Conservation (phyloP, 2,329 filamentous ascomycete species). For the Verticillium alfalfae region DNA sequence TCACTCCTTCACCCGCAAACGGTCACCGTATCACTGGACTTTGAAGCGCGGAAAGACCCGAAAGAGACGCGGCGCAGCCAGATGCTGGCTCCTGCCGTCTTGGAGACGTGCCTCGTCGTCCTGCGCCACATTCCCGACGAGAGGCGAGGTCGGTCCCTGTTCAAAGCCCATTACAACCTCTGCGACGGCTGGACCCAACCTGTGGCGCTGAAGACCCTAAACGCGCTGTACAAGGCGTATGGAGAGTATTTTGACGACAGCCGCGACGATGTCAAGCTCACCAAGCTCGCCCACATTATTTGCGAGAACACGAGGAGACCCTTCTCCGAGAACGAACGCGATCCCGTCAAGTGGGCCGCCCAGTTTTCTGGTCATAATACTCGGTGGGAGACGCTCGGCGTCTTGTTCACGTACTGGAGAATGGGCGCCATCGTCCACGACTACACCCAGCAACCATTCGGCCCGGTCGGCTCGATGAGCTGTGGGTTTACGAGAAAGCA, state of each 20-base stretch:
- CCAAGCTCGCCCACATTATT: constrained; percentile 11
- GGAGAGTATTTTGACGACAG: constrained; percentile 9
- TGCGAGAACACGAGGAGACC: constrained; percentile 15
- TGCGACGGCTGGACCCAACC: constrained; percentile 14
- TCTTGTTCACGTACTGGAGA: constrained; percentile 11
- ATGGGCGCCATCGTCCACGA: background rate
- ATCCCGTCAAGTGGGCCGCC: constrained; percentile 4
- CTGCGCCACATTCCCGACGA: constrained; percentile 26
- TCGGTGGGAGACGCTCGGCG: constrained; percentile 9
- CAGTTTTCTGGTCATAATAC: constrained; percentile 4
- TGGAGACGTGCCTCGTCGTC: constrained; percentile 30
- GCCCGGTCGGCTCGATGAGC: constrained; percentile 3
- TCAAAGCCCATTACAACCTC: constrained; percentile 8
- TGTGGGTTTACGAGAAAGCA: constrained; percentile 4
- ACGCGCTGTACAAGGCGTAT: constrained; percentile 12
- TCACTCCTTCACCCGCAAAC: constrained; percentile 20
- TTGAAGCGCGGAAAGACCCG: background rate
- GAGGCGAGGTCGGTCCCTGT: constrained; percentile 4
- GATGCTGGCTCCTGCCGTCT: constrained; percentile 4
- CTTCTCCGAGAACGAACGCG: constrained; percentile 7
- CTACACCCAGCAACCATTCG: constrained; percentile 14
- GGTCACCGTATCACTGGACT: background rate
- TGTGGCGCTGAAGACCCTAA: constrained; percentile 4
- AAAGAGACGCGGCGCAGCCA: constrained; percentile 4
- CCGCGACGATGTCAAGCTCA: background rate